Conservation (phyloP, 257 asterid species). For the Eustoma russellianum region DNA sequence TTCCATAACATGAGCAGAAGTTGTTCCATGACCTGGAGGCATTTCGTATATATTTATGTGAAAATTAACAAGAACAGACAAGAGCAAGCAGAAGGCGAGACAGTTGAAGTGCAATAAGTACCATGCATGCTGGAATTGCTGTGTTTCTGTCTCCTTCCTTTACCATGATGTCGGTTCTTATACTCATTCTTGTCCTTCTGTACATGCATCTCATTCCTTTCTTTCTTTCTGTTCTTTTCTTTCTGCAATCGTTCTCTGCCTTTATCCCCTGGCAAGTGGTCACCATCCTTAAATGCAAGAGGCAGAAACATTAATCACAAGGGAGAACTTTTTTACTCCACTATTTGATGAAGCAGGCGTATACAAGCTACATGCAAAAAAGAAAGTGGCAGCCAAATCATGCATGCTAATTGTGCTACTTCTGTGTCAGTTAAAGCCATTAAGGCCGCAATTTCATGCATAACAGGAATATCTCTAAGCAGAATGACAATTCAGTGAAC, state of each 20-base stretch:
- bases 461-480: too few species aligned
- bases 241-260: conserved; percentile 30
- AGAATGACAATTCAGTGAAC: too few species aligned
- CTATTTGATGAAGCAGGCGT: too few species aligned
- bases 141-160: conserved; percentile 71
- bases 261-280: conserved; percentile 37
- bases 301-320: not conserved
- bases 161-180: conserved; percentile 49
- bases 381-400: too few species aligned
- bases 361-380: too few species aligned
- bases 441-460: too few species aligned
- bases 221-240: conserved; percentile 39
- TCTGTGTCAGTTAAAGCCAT: too few species aligned
- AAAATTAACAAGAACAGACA: not conserved
- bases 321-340: too few species aligned
- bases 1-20: conserved; percentile 40
- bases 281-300: conserved; percentile 37
- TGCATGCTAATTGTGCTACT: too few species aligned
- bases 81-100: not conserved
- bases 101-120: conserved; percentile 13
- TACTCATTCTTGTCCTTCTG: conserved; percentile 49
- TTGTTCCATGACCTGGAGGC: conserved; percentile 12
- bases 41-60: not conserved
- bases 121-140: conserved; percentile 64
- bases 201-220: conserved; percentile 36